phyloP scores from a whole-genome alignment of 352 stramenopile genomes.

The Thalassiosira livingstoniorum region DNA sequence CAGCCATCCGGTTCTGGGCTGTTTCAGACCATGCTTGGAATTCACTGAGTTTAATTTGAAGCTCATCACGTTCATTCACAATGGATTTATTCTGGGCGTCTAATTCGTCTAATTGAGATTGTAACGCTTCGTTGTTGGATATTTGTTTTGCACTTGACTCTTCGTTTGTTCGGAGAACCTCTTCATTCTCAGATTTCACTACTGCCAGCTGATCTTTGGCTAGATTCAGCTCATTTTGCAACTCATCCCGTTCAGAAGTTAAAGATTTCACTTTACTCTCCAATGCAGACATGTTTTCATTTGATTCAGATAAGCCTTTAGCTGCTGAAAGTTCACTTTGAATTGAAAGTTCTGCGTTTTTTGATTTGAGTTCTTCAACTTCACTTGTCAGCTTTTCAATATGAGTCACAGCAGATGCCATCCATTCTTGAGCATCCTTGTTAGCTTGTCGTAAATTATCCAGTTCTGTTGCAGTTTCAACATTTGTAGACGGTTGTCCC shows the following conservation, averaged over 20 bases:
- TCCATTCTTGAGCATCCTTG: conserved; percentile 78
- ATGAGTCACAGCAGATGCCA: conserved; percentile 77
- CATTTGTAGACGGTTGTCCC: conserved; percentile 5
- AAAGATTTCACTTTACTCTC: conserved; percentile 2
- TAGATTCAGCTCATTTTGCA: conserved; percentile 4
- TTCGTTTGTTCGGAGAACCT: conserved; percentile 15
- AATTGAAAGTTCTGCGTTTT: conserved; percentile 35
- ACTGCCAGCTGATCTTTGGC: conserved; percentile 18
- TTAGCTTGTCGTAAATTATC: conserved; percentile 66
- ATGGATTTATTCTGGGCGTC: conserved; percentile 41
- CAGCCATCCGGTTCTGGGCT: conserved; percentile 63
- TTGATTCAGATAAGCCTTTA: not conserved
- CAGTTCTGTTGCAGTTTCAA: conserved; percentile 55
- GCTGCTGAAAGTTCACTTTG: not conserved
- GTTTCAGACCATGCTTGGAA: conserved; percentile 73
- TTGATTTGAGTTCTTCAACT: conserved; percentile 48
- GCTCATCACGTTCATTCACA: conserved; percentile 27
- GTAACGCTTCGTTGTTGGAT: conserved; percentile 36
- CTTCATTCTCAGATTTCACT: conserved; percentile 17
- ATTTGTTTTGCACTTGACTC: not conserved
- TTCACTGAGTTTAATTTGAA: conserved; percentile 58
- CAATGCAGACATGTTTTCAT: conserved; percentile 23
- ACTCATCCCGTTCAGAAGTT: conserved; percentile 18
- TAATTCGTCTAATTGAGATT: conserved; percentile 52
- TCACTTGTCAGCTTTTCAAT: conserved; percentile 66